Conservation (phyloP, 1,139 yeast species). For the Taphrina deformans region DNA sequence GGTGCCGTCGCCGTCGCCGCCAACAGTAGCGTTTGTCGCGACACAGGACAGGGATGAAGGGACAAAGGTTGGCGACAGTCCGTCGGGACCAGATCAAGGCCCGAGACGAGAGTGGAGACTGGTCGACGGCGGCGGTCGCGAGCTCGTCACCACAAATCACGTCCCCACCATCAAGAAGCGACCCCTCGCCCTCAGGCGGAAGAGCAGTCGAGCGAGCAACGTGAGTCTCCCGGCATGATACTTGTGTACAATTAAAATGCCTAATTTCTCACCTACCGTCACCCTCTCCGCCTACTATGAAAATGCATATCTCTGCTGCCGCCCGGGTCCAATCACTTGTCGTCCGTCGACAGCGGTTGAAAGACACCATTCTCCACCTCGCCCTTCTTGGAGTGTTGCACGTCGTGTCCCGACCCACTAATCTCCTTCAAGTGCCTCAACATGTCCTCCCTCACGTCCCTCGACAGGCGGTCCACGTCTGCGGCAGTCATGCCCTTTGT, state of each 20-base stretch:
- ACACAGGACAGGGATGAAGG: background rate
- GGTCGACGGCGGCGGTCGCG: slow-evolving; percentile 20
- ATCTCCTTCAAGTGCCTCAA: slow-evolving; percentile 44
- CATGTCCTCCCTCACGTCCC: slow-evolving; percentile 48
- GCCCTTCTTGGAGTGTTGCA: background rate
- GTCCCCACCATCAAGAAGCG: slow-evolving; percentile 14
- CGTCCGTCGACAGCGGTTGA: background rate
- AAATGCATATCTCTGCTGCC: background rate
- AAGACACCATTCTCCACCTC: background rate
- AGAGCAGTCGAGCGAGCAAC: slow-evolving; percentile 14
- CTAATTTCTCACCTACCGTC: too few species aligned
- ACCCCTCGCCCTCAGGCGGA: slow-evolving; percentile 7
- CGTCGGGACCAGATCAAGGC: too few species aligned
- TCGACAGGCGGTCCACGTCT: slow-evolving; percentile 57
- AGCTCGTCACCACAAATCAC: background rate
- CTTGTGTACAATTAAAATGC: too few species aligned
- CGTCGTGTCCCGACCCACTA: background rate
- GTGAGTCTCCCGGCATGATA: too few species aligned
- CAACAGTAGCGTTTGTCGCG: background rate
- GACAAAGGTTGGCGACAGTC: too few species aligned
- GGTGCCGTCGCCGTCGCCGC: background rate
- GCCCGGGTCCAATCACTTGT: background rate
- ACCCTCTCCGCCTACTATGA: background rate
- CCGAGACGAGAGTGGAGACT: slow-evolving; percentile 23
- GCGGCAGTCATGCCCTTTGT: slow-evolving; percentile 61